Conservation (phyloP, 2,329 filamentous ascomycete species). For the Xylaria sp. region DNA sequence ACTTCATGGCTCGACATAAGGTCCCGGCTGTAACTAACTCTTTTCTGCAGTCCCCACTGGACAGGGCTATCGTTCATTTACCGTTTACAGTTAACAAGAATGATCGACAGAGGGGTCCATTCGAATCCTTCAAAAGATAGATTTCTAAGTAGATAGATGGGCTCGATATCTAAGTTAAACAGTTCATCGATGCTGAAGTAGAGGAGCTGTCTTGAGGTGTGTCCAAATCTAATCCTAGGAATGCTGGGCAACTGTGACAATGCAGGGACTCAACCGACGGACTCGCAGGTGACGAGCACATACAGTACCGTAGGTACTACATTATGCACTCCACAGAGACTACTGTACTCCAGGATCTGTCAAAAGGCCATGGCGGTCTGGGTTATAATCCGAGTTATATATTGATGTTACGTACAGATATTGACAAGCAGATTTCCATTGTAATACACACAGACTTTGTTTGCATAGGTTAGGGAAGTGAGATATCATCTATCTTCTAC, state of each 20-base stretch:
- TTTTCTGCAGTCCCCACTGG: constrained; percentile 1
- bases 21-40: not conserved
- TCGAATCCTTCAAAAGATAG: constrained; percentile 3
- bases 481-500: not conserved
- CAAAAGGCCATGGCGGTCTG: constrained; percentile 17
- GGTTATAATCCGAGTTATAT: constrained; percentile 18
- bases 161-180: constrained; percentile 3
- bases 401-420: constrained; percentile 35
- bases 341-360: constrained; percentile 36
- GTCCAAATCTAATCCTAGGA: not conserved
- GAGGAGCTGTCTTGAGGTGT: constrained; percentile 5
- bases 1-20: constrained; percentile 1
- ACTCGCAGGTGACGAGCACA: constrained; percentile 17
- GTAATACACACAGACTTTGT: not conserved
- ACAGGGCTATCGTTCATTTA: constrained; percentile 10
- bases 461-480: not conserved
- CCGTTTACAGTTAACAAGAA: constrained; percentile 22
- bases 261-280: not conserved
- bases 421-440: constrained; percentile 22
- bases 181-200: not conserved
- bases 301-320: constrained; percentile 10
- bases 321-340: constrained; percentile 28
- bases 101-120: constrained; percentile 23
- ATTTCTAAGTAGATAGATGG: not conserved
- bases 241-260: not conserved